Evolutionary conservation across 2,329 filamentous ascomycete genomes (phyloP).

Genomic region (Ascochyta viciae-villosae): DNA sequence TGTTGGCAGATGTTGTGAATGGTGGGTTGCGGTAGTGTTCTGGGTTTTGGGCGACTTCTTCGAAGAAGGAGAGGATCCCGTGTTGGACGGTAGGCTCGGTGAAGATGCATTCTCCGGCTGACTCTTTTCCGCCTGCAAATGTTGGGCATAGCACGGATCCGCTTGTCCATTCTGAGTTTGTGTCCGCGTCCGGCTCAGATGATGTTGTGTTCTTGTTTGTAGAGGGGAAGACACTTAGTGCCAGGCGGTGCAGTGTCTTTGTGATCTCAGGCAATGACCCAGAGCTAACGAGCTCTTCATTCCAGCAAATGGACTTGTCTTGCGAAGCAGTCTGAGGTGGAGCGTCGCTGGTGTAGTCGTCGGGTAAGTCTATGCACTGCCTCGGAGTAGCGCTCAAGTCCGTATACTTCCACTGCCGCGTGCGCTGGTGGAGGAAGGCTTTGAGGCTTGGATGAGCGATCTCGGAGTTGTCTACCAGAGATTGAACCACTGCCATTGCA

Average conservation of each 20-base stretch:
- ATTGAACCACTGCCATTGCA: constrained; percentile 44
- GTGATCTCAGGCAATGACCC: constrained; percentile 7
- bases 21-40: constrained; percentile 44
- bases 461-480: constrained; percentile 27
- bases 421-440: constrained; percentile 41
- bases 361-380: constrained; percentile 36
- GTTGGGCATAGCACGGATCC: constrained; percentile 50
- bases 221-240: neutral
- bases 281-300: constrained; percentile 10
- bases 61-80: constrained; percentile 67
- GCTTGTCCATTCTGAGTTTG: constrained; percentile 18
- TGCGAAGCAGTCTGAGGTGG: neutral
- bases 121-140: constrained; percentile 70
- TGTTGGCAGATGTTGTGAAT: constrained; percentile 20
- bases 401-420: constrained; percentile 43
- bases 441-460: constrained; percentile 33
- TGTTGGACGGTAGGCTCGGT: constrained; percentile 57
- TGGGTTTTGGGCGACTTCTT: constrained; percentile 60
- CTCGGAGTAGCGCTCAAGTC: constrained; percentile 21
- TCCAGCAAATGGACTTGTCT: constrained; percentile 22
- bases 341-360: constrained; percentile 15
- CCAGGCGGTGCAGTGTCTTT: constrained; percentile 19
- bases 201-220: neutral
- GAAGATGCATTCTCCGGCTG: constrained; percentile 69
- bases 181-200: neutral